phyloP scores from a whole-genome alignment of 768 basidiomycete species.

The Tulasnella calospora region DNA sequence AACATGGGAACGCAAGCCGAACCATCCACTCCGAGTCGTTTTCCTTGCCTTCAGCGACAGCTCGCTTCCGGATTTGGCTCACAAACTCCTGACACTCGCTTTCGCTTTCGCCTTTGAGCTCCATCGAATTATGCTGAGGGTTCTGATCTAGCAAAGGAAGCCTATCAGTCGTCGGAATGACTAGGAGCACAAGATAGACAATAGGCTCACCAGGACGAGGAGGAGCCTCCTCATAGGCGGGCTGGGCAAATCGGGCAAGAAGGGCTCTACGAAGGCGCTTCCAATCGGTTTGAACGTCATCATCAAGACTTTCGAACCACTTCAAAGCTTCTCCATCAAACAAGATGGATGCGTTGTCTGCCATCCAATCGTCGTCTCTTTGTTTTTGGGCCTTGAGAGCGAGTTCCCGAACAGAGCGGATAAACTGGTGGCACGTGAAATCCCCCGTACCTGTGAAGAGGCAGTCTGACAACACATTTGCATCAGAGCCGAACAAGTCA shows the following conservation, averaged over 20 bases:
- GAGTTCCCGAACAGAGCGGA: not conserved
- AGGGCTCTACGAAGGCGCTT: not conserved
- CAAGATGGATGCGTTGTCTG: not conserved
- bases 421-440: not conserved
- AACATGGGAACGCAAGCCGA: not conserved
- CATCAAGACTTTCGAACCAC: not conserved
- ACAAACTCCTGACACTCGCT: not conserved
- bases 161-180: not conserved
- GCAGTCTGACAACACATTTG: not conserved
- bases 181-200: not conserved
- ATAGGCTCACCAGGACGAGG: not conserved
- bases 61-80: not conserved
- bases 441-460: not conserved
- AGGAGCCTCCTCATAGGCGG: not conserved
- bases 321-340: not conserved
- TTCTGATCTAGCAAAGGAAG: not conserved
- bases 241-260: not conserved
- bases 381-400: not conserved
- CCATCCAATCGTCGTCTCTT: not conserved
- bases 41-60: not conserved
- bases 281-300: not conserved
- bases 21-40: not conserved
- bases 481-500: too few species aligned
- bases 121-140: not conserved
- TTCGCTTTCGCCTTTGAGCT: not conserved